Evolutionary conservation across 805 yeast species (phyloP).

Genomic region (Nakazawaea peltata): DNA sequence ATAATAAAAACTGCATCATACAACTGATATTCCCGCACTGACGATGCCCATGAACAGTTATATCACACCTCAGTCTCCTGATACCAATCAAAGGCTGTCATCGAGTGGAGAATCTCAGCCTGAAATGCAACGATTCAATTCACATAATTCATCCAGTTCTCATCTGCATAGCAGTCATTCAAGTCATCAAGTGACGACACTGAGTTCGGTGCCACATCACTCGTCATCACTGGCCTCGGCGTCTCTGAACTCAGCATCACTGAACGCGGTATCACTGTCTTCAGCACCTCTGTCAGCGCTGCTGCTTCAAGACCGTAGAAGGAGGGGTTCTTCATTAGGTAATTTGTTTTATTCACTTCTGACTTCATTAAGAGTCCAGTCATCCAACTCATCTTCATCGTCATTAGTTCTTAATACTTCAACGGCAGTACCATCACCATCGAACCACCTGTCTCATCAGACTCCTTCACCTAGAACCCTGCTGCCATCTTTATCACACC

Average conservation of each 20-base stretch:
- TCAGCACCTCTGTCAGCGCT: too few relatives aligned
- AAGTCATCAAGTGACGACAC: too few relatives aligned
- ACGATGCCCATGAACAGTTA: slow-evolving; percentile 9
- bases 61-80: slow-evolving; percentile 1
- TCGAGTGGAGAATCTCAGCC: not conserved
- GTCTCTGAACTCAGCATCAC: too few relatives aligned
- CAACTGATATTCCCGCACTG: too few relatives aligned
- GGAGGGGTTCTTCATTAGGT: slow-evolving; percentile 10
- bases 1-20: too few relatives aligned
- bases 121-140: slow-evolving; percentile 4
- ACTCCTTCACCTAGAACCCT: not conserved
- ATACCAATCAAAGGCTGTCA: not conserved
- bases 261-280: too few relatives aligned
- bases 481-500: slow-evolving; percentile 4
- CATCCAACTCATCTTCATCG: not conserved
- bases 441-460: not conserved
- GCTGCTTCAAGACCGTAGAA: slow-evolving; percentile 2
- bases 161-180: not conserved
- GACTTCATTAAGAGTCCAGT: slow-evolving; percentile 5
- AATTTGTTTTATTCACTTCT: slow-evolving; percentile 5
- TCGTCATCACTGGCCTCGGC: too few relatives aligned
- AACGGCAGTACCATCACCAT: not conserved
- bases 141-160: not conserved
- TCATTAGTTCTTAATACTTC: not conserved
- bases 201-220: too few relatives aligned